Percentiles rank a stretch among this genome's conserved stretches.
Conservation (phyloP, 805 yeast species). For the Isabelozyma pseudorhagii region DNA sequence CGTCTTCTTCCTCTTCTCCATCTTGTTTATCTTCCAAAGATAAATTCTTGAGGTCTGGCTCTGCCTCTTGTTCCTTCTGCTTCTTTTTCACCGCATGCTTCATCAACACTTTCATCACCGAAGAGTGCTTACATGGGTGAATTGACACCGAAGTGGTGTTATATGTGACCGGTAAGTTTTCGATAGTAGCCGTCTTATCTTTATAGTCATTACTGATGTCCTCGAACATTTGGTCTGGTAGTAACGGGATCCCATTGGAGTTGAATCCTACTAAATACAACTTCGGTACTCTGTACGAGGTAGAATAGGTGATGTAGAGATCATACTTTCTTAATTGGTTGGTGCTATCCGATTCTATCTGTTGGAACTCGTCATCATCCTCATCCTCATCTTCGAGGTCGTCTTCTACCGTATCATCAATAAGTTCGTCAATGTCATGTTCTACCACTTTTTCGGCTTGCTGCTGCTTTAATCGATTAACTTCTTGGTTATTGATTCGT, state of each 20-base stretch:
- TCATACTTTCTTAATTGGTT: slow-evolving; percentile 70
- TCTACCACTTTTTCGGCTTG: slow-evolving; percentile 12
- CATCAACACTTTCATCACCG: slow-evolving; percentile 88
- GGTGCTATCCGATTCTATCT: slow-evolving; percentile 22
- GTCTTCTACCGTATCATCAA: slow-evolving; percentile 40
- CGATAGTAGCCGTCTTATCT: slow-evolving; percentile 95
- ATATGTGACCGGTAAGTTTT: slow-evolving; percentile 79
- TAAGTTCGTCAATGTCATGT: slow-evolving; percentile 45
- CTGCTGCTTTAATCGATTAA: slow-evolving; percentile 6
- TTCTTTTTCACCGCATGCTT: slow-evolving; percentile 59
- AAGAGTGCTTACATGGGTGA: slow-evolving; percentile 95
- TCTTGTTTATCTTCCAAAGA: slow-evolving; percentile 11
- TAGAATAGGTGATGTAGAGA: slow-evolving; percentile 86
- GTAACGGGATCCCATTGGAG: slow-evolving; percentile 77
- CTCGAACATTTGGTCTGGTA: slow-evolving; percentile 90
- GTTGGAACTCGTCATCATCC: slow-evolving; percentile 29
- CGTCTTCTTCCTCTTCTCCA: slow-evolving; percentile 16
- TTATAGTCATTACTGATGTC: slow-evolving; percentile 90
- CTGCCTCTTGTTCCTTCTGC: slow-evolving; percentile 25
- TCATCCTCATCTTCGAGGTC: slow-evolving; percentile 26
- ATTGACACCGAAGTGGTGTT: slow-evolving; percentile 81
- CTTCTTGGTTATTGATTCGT: slow-evolving; percentile 1
- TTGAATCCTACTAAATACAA: slow-evolving; percentile 87
- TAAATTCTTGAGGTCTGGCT: not conserved
- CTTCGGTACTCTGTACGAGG: slow-evolving; percentile 94